Evolutionary conservation across 139 green algal genomes (phyloP).

Genomic region (Mesotaenium endlicherianum): DNA sequence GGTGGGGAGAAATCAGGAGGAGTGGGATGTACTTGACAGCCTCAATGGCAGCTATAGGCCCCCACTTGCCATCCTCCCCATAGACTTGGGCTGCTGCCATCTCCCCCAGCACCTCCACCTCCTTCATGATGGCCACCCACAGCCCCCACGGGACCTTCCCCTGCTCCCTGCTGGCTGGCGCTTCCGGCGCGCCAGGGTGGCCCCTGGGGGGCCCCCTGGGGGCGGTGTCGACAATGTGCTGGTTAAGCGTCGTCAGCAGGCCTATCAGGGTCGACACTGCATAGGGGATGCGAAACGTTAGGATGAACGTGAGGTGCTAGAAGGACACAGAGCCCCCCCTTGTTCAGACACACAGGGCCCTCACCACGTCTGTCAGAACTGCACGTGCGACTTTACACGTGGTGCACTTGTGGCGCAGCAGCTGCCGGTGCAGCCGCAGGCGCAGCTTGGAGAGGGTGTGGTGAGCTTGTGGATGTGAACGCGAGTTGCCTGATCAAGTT

Average conservation of each 20-base stretch:
- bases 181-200: neutral
- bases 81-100: conserved; percentile 27
- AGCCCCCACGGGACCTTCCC: conserved; percentile 15
- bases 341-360: too few relatives aligned
- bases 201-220: neutral
- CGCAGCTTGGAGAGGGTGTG: too few relatives aligned
- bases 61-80: conserved; percentile 35
- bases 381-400: too few relatives aligned
- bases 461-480: too few relatives aligned
- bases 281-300: neutral
- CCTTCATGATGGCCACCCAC: conserved; percentile 26
- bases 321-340: too few relatives aligned
- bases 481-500: too few relatives aligned
- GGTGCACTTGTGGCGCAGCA: too few relatives aligned
- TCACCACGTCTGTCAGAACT: too few relatives aligned
- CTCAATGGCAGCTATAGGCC: conserved; percentile 20
- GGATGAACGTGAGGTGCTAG: too few relatives aligned
- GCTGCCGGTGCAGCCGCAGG: too few relatives aligned
- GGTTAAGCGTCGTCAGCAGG: conserved; percentile 38
- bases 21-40: conserved; percentile 39
- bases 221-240: conserved; percentile 41
- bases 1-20: too few relatives aligned
- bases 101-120: conserved; percentile 43
- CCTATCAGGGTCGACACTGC: conserved; percentile 42
- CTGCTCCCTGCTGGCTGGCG: neutral